Base-by-base conservation (phyloP, 306 rosid species). In the Gynostemma pentaphyllum region DNA sequence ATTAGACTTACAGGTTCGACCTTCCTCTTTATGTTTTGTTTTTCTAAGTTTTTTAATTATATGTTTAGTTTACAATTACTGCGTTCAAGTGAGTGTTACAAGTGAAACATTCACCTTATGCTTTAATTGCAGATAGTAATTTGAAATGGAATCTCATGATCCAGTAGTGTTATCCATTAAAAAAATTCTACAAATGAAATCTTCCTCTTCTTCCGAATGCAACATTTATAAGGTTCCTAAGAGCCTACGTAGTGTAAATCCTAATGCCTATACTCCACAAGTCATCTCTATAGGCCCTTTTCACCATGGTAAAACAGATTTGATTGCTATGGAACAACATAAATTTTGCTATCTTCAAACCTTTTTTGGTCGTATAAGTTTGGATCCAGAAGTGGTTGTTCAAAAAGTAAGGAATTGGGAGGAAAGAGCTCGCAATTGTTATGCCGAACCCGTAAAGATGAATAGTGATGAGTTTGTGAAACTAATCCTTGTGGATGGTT, bases 241-340 rank as follows among this genome's bases (percentile, higher is more conserved):
- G 9, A 11, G 11, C 8, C 27, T 19, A 9, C 13, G 1, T 4
- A 2, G 21, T 0, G 2, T 47, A 1, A 19, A 47, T 8, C 2
- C 11, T 18, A 18, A 1, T 7, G 52, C 78, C 30, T 86, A 80
- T 74, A 63, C 67, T 7, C 96, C 95, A 21, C 82, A 80, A 0
- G 76, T 83, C 16, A 85, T 80, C 16, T 78, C 96, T 34, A 80
- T 85, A 19, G 96, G 96, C 0, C 90, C 96, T 1, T 83, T 64
- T 74, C 77, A 82, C 80, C 76, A 34, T 7, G 69, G 68, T 67
- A 75, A 80, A 29, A 62, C 83, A 2, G 74, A 74, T 0, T 65
- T 83, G 41, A 68, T 63, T 66, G 80, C 82, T 82, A 80, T 83
- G 48, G 83, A 88, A 23, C 87, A 81, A 57, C 88, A 76, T 57